phyloP scores from a whole-genome alignment of 2,329 filamentous ascomycete species.

The Fusarium secorum region DNA sequence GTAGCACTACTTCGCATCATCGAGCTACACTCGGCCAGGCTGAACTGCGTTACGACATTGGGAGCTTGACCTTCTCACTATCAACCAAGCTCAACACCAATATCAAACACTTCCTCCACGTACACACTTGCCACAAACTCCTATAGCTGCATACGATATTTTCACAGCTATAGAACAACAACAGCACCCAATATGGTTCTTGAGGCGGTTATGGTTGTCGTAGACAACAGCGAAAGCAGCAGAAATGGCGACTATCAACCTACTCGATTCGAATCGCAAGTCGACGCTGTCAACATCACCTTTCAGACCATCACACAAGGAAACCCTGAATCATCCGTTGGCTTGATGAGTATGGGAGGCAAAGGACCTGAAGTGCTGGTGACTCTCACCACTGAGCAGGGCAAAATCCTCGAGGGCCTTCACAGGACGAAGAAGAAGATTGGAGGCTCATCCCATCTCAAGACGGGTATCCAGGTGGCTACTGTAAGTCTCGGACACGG shows the following conservation, averaged over 20 bases:
- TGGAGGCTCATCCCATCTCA: constrained; percentile 84
- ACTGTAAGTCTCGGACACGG: constrained; percentile 68
- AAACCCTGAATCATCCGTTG: constrained; percentile 96
- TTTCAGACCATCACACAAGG: constrained; percentile 95
- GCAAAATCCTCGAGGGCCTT: constrained; percentile 91
- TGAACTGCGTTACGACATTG: constrained; percentile 57
- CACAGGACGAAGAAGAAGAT: constrained; percentile 92
- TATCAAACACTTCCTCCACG: constrained; percentile 1
- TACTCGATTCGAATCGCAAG: constrained; percentile 94
- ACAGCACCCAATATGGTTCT: constrained; percentile 82
- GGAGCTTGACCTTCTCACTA: constrained; percentile 44
- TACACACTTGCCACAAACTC: not conserved
- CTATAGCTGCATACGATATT: not conserved
- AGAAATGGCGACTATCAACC: constrained; percentile 94
- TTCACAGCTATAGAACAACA: constrained; percentile 13
- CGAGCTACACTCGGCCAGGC: constrained; percentile 48
- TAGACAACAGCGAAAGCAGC: constrained; percentile 99
- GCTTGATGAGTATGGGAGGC: constrained; percentile 98
- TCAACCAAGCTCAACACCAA: constrained; percentile 36
- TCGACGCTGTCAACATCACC: constrained; percentile 92
- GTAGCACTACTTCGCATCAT: constrained; percentile 35
- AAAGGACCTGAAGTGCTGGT: constrained; percentile 97
- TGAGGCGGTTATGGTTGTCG: constrained; percentile 99
- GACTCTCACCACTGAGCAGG: constrained; percentile 94
- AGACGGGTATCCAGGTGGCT: constrained; percentile 94